Evolutionary conservation across 2,329 filamentous ascomycete species (phyloP), one percentile per base, ranked within the genome.

Genomic region (Microdochium bolleyi): DNA sequence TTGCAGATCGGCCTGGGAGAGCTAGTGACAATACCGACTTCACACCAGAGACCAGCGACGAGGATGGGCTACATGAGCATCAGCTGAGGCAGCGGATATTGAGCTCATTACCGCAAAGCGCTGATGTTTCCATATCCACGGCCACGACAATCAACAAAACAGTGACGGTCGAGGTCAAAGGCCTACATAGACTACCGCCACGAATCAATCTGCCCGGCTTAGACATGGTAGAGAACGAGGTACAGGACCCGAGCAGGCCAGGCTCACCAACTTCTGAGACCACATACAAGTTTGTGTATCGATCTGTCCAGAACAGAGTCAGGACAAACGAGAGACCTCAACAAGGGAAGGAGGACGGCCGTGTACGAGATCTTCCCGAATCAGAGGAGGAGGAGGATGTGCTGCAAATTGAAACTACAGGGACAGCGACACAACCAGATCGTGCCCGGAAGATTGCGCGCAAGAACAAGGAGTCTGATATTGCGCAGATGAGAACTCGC

Each of bases 101-200:
- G 57, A 75, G 75, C 49, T 73, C 83, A 0, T 64, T 85, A 3
- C 75, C 81, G 1, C 64, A 75, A 0, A 76, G 80, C 48, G 77
- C 82, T 0, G 75, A 75, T n/a, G 76, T 85, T 5, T 79, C 79
- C 9, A 80, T 85, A 37, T 79, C 76, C 1, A 83, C 80, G 5
- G 76, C 78, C 2, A 80, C 81, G 0, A 76, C 75, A 1, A 83
- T 79, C 1, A 81, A 77, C 8, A 84, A 84, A 56, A 85, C 74
- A 14, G 82, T 86, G 58, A 84, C 83, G 0, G 81, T 86, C 2
- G 81, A 86, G 51, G 76, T 87, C 37, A 75, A 75, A 14, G 80
- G 80, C 1, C 70, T 75, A 3, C 69, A 74, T 21, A 70, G 75
- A 4, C 71, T 78, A 2, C 70, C 76, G 1, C 41, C 41, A 4